These are phyloP conservation scores for Leccinum disarticulatum DNA, from an alignment of 768 basidiomycete species.

Conservation along the genomic window DNA sequence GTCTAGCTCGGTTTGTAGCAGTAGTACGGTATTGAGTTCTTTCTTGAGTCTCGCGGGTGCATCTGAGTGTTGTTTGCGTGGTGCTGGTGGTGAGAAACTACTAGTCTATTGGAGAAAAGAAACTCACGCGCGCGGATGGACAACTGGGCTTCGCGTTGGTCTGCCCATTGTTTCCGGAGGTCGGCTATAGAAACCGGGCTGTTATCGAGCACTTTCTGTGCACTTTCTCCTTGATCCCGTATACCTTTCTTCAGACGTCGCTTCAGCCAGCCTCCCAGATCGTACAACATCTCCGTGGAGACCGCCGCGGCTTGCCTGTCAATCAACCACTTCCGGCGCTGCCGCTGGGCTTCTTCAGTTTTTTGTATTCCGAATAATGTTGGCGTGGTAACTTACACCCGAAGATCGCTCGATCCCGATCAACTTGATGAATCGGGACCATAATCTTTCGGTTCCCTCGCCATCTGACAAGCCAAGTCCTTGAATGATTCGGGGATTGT, in stretches of 20 bases:
- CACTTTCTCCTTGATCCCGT: not conserved
- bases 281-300: not conserved
- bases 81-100: too few species aligned
- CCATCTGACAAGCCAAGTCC: constrained; percentile 20
- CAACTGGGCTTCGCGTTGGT: too few species aligned
- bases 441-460: constrained; percentile 21
- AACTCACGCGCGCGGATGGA: too few species aligned
- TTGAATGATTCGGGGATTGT: constrained; percentile 1
- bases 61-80: not conserved
- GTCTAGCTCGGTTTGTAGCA: constrained; percentile 31
- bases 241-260: not conserved
- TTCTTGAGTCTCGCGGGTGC: constrained; percentile 4
- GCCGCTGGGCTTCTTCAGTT: not conserved
- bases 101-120: too few species aligned
- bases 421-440: not conserved
- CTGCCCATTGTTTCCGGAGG: not conserved
- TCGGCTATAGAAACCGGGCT: not conserved
- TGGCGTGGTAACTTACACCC: not conserved
- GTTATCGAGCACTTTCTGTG: not conserved
- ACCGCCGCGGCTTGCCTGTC: not conserved
- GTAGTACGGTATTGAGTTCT: not conserved
- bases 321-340: not conserved
- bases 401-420: not conserved
- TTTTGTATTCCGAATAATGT: not conserved
- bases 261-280: not conserved